Evolutionary conservation across 2,329 filamentous ascomycete species (phyloP).

Genomic region (Pseudodiploospora longispora): DNA sequence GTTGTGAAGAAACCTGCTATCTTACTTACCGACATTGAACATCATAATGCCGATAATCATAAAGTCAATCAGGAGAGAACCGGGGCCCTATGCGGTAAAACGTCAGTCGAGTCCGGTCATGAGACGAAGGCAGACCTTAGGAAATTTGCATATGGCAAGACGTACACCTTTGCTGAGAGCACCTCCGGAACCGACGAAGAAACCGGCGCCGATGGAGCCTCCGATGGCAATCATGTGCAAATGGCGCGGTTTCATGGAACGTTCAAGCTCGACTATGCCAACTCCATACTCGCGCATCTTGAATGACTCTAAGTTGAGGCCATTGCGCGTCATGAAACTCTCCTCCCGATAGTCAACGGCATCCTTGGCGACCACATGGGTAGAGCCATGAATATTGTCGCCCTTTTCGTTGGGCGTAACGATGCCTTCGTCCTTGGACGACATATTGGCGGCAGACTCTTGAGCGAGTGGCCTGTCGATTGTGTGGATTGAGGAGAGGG

Average conservation of each 20-base stretch:
- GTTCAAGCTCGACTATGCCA: conserved; percentile 29
- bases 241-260: conserved; percentile 44
- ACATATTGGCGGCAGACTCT: not conserved
- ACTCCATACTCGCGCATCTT: conserved; percentile 25
- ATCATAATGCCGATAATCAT: conserved; percentile 45
- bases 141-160: conserved; percentile 1
- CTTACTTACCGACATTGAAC: conserved; percentile 36
- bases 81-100: conserved; percentile 20
- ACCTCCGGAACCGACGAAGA: conserved; percentile 45
- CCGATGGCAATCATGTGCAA: conserved; percentile 53
- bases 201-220: conserved; percentile 23
- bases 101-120: not conserved
- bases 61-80: conserved; percentile 32
- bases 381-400: not conserved
- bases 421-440: conserved; percentile 6
- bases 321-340: conserved; percentile 29
- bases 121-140: not conserved
- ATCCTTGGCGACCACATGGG: not conserved
- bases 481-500: not conserved
- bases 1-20: not conserved
- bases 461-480: too few relatives aligned
- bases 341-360: conserved; percentile 16
- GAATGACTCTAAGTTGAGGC: conserved; percentile 31
- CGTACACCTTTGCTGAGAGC: conserved; percentile 40
- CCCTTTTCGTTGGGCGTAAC: conserved; percentile 14